Percentiles rank a stretch among this genome's conserved stretches.
These are phyloP conservation scores for Syzygium aqueum DNA, from an alignment of 345 rosid genomes.

Conservation along the genomic window DNA sequence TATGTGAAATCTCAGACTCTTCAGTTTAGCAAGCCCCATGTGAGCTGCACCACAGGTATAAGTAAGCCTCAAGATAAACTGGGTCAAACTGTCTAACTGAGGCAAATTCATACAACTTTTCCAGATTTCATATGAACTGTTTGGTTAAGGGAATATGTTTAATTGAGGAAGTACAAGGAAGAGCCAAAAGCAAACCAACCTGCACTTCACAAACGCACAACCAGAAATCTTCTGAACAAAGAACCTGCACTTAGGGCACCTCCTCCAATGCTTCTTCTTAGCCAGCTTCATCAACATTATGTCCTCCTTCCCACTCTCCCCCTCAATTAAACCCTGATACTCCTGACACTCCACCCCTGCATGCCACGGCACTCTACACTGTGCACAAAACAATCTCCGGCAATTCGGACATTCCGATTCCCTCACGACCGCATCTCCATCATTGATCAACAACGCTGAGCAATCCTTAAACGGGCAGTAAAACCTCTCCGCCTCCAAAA, in stretches of 20 bases:
- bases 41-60: neutral
- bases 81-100: neutral
- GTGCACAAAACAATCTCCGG: conserved; percentile 30
- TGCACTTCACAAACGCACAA: conserved; percentile 15
- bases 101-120: conserved; percentile 3
- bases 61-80: conserved; percentile 9
- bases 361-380: conserved; percentile 50
- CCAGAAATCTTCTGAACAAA: conserved; percentile 33
- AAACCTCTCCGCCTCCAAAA: conserved; percentile 20
- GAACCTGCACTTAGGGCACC: conserved; percentile 30
- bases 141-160: neutral
- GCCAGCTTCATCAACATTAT: conserved; percentile 3
- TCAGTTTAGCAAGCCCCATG: neutral
- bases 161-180: neutral
- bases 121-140: neutral
- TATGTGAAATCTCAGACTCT: neutral
- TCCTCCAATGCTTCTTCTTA: conserved; percentile 25
- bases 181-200: neutral
- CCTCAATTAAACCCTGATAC: conserved; percentile 21
- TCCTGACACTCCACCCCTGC: conserved; percentile 17
- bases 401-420: conserved; percentile 30
- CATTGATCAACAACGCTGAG: conserved; percentile 29
- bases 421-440: conserved; percentile 6
- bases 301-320: conserved; percentile 33
- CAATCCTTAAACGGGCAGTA: conserved; percentile 55